Conservation (phyloP, 2,329 filamentous ascomycete genomes). For the Thermothelomyces thermophilus region DNA sequence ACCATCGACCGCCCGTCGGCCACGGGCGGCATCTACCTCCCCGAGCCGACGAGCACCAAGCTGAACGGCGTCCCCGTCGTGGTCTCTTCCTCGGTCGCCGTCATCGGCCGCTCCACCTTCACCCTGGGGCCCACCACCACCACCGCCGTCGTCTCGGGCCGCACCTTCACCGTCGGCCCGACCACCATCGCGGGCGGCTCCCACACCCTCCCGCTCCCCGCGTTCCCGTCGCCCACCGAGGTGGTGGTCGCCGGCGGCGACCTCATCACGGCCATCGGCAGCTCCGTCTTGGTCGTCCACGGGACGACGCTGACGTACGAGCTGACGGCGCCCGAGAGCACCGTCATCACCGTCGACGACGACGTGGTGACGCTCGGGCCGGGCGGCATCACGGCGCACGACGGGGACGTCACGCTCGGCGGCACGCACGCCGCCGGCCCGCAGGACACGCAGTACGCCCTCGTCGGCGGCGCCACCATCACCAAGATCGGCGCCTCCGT, state of each 20-base stretch:
- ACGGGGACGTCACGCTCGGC: conserved; percentile 36
- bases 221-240: conserved; percentile 34
- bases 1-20: conserved; percentile 37
- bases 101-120: conserved; percentile 39
- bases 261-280: conserved; percentile 37
- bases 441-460: conserved; percentile 36
- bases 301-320: conserved; percentile 38
- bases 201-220: conserved; percentile 31
- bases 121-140: conserved; percentile 33
- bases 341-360: conserved; percentile 35
- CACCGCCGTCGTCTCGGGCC: conserved; percentile 35
- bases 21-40: conserved; percentile 27
- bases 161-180: conserved; percentile 43
- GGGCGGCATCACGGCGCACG: conserved; percentile 36
- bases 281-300: conserved; percentile 37
- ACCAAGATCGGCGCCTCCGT: conserved; percentile 43
- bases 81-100: conserved; percentile 36
- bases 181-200: conserved; percentile 32
- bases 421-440: conserved; percentile 32
- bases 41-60: conserved; percentile 33
- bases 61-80: conserved; percentile 37
- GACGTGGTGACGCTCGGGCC: conserved; percentile 29
- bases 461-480: conserved; percentile 48
- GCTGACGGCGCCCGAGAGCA: neutral
- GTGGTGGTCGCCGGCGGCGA: conserved; percentile 44